These are phyloP conservation scores for Ensete ventricosum DNA, from an alignment of 176 grass and related monocot genomes.

Conservation along the genomic window DNA sequence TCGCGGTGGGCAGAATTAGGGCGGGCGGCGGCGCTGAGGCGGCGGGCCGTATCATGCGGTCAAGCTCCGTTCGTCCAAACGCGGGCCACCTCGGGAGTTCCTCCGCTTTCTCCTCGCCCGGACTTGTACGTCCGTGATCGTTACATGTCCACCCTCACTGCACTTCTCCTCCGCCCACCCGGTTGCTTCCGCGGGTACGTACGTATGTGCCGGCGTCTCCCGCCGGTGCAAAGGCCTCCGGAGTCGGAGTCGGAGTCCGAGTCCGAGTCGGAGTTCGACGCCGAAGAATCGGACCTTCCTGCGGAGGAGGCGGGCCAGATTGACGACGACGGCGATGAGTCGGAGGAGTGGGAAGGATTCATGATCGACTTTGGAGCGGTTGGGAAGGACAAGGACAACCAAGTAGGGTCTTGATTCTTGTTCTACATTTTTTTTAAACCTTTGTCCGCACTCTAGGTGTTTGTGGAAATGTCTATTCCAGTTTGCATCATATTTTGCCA, in stretches of 20 bases:
- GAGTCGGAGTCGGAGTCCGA: not conserved
- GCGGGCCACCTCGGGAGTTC: not conserved
- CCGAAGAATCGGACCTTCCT: not conserved
- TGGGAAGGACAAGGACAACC: not conserved
- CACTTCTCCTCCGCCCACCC: not conserved
- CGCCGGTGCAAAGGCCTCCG: not conserved
- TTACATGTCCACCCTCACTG: not conserved
- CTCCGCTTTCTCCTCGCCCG: not conserved
- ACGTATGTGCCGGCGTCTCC: not conserved
- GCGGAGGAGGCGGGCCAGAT: not conserved
- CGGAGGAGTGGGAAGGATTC: constrained; percentile 1
- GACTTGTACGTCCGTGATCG: not conserved
- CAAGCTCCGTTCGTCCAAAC: not conserved
- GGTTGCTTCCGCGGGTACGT: not conserved
- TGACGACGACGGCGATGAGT: not conserved
- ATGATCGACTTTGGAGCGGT: not conserved
- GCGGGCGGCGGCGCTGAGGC: not conserved
- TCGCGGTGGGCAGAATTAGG: no score
- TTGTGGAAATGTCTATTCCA: constrained; percentile 5
- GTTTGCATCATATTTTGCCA: not conserved
- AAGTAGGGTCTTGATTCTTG: not conserved
- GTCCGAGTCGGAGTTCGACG: not conserved
- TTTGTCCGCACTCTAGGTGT: not conserved
- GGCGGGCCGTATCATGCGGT: not conserved
- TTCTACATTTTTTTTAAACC: not conserved